A percentile compares a stretch with the other conserved stretches of the same genome.
These are phyloP conservation scores for Emmonsiellopsis sp. DNA, from an alignment of 2,329 filamentous ascomycete genomes.

Conservation along the genomic window DNA sequence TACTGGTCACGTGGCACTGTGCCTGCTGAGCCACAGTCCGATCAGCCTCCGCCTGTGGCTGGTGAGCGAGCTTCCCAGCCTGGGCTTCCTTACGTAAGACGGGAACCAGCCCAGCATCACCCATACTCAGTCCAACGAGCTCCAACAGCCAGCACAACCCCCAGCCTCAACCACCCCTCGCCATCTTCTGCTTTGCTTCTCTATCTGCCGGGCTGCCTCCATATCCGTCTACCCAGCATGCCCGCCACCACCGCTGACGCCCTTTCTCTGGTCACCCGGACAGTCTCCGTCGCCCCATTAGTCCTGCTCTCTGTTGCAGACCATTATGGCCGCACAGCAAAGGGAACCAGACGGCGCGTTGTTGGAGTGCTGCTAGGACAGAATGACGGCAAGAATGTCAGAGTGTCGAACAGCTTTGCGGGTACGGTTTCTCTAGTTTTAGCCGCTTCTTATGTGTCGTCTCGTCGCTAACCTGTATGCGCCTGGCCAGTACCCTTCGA, in stretches of 20 bases:
- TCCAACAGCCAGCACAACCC: neutral
- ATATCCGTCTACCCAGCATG: conserved; percentile 48
- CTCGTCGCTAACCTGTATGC: conserved; percentile 1
- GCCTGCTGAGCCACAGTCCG: neutral
- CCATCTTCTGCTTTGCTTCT: neutral
- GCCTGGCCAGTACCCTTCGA: conserved; percentile 73
- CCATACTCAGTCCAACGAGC: neutral
- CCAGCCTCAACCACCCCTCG: neutral
- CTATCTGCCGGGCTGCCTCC: neutral
- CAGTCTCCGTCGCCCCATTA: conserved; percentile 92
- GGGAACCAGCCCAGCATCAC: neutral
- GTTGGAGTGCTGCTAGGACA: conserved; percentile 91
- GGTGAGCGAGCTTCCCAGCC: neutral
- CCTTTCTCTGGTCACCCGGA: conserved; percentile 85
- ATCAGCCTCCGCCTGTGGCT: neutral
- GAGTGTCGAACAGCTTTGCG: conserved; percentile 98
- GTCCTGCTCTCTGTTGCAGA: conserved; percentile 97
- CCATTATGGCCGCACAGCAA: conserved; percentile 91
- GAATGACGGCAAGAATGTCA: conserved; percentile 91
- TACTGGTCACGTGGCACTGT: neutral
- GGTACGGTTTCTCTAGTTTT: conserved; percentile 45
- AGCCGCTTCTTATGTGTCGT: neutral
- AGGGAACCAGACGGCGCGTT: conserved; percentile 78
- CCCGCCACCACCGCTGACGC: conserved; percentile 95
- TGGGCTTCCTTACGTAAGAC: neutral